Conservation (phyloP, 1,284 basidiomycete genomes). For the Schizophyllum commune region DNA sequence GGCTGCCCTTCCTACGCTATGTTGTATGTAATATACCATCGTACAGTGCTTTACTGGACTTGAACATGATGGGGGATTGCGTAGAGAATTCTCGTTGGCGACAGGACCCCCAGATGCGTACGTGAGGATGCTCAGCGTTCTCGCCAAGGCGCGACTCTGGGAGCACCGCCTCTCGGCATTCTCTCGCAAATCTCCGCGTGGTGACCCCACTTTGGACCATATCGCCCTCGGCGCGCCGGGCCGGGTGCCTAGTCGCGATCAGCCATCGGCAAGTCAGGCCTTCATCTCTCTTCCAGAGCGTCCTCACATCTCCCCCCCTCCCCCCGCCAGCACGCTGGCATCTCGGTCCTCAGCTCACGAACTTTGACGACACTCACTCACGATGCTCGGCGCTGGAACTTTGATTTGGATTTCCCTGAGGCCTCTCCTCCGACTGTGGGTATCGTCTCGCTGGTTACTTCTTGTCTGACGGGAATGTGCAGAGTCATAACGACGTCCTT, state of each 20-base stretch:
- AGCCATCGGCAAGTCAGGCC: neutral
- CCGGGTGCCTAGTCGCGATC: neutral
- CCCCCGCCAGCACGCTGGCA: conserved; percentile 1
- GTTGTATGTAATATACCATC: neutral
- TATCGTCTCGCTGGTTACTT: conserved; percentile 1
- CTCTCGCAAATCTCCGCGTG: no score
- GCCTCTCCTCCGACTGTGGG: conserved; percentile 54
- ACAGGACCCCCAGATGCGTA: no score
- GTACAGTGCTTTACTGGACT: no score
- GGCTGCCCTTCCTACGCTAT: neutral
- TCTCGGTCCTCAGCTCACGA: conserved; percentile 10
- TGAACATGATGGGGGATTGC: no score
- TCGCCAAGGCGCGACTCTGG: no score
- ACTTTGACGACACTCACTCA: neutral
- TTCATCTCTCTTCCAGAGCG: neutral
- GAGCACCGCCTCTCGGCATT: no score
- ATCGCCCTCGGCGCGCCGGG: neutral
- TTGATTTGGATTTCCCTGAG: conserved; percentile 53
- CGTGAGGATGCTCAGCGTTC: no score
- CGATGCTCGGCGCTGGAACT: conserved; percentile 19
- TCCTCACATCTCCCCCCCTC: neutral
- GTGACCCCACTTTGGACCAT: no score
- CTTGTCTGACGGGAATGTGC: neutral
- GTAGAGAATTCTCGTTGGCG: no score
- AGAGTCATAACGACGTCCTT: conserved; percentile 47